Conservation (phyloP, 2,329 filamentous ascomycete genomes). For the Phaeomoniella chlamydospora region DNA sequence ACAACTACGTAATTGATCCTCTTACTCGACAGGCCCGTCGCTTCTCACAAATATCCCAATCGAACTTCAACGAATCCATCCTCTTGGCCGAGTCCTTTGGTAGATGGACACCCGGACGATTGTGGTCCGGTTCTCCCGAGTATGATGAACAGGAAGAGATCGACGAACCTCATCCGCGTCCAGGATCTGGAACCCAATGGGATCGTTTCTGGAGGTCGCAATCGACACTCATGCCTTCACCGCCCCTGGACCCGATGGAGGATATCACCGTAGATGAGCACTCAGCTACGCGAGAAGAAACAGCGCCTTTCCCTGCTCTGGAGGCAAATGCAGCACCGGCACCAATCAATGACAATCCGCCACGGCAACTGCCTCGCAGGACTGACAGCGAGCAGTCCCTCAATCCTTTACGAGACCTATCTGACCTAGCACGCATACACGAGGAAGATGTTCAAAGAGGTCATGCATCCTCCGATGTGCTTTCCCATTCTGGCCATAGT, state of each 20-base stretch:
- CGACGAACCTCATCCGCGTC: slow-evolving; percentile 5
- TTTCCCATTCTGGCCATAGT: neutral
- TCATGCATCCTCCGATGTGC: slow-evolving; percentile 9
- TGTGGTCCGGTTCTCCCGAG: slow-evolving; percentile 10
- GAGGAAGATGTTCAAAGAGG: slow-evolving; percentile 6
- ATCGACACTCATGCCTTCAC: slow-evolving; percentile 9
- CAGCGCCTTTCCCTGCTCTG: slow-evolving; percentile 6
- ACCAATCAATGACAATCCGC: slow-evolving; percentile 1
- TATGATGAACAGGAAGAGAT: slow-evolving; percentile 5
- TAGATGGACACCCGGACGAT: slow-evolving; percentile 9
- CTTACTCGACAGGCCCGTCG: slow-evolving; percentile 26
- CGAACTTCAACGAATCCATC: slow-evolving; percentile 11
- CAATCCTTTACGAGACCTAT: slow-evolving; percentile 10
- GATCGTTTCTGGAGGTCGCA: slow-evolving; percentile 3
- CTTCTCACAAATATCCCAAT: slow-evolving; percentile 17
- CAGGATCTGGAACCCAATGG: slow-evolving; percentile 1
- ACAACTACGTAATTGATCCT: slow-evolving; percentile 26
- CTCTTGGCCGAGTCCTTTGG: slow-evolving; percentile 12
- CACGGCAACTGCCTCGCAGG: slow-evolving; percentile 5
- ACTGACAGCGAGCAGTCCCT: slow-evolving; percentile 11
- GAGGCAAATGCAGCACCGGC: slow-evolving; percentile 3
- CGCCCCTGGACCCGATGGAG: slow-evolving; percentile 7
- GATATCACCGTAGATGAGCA: neutral
- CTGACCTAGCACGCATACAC: slow-evolving; percentile 8
- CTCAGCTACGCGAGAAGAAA: neutral